Conservation (phyloP, 2,329 filamentous ascomycete species). For the Sporothrix luriei region DNA sequence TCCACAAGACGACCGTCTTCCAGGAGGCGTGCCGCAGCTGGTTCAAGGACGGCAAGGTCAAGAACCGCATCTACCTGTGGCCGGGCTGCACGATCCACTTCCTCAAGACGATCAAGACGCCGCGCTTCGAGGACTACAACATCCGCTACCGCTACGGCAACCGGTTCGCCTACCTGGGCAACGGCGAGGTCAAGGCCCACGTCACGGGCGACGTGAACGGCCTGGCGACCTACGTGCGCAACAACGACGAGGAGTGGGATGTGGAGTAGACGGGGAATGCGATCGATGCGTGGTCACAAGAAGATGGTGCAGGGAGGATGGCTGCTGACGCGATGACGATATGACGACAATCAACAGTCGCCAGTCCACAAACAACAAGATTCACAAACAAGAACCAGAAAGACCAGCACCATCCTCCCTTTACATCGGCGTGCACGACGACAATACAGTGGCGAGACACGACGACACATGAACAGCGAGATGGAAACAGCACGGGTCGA, state of each 20-base stretch:
- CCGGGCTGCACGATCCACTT: slow-evolving; percentile 35
- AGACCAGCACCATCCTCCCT: not conserved
- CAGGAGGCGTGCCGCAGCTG: slow-evolving; percentile 36
- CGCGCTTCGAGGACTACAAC: slow-evolving; percentile 34
- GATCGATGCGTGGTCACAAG: not conserved
- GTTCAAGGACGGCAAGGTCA: slow-evolving; percentile 39
- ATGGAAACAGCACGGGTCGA: not conserved
- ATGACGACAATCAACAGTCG: slow-evolving; percentile 8
- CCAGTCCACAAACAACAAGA: not conserved
- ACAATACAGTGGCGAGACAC: not conserved
- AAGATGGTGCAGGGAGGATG: not conserved
- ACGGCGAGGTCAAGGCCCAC: slow-evolving; percentile 52
- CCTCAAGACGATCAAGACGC: slow-evolving; percentile 35
- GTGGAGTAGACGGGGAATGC: slow-evolving; percentile 43
- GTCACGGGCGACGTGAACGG: slow-evolving; percentile 46
- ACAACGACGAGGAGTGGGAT: slow-evolving; percentile 49
- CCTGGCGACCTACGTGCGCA: slow-evolving; percentile 50
- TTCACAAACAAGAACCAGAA: not conserved
- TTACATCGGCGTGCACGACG: slow-evolving; percentile 15
- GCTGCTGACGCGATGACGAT: not conserved
- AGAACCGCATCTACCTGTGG: slow-evolving; percentile 43
- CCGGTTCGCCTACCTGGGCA: slow-evolving; percentile 46
- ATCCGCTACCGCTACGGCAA: slow-evolving; percentile 39
- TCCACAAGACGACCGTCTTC: slow-evolving; percentile 52
- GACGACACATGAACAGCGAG: not conserved